These are phyloP conservation scores for Colletotrichum simmondsii DNA, from an alignment of 2,329 filamentous ascomycete species.

Conservation along the genomic window DNA sequence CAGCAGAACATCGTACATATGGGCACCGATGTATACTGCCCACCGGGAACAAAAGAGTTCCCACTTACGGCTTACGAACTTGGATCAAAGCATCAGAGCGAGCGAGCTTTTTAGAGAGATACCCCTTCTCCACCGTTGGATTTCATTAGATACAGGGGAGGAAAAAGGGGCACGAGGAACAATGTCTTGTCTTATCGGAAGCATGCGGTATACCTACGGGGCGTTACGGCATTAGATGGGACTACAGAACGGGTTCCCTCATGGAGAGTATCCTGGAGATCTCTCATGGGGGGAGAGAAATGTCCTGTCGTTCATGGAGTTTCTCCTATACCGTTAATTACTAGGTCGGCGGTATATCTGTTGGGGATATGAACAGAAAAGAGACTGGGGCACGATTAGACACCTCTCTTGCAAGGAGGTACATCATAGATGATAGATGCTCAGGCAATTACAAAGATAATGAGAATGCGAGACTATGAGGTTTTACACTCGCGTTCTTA, in stretches of 20 bases:
- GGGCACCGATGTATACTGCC: too few relatives aligned
- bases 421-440: background rate
- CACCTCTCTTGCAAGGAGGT: background rate
- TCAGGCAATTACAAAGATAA: background rate
- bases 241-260: background rate
- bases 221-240: background rate
- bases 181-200: background rate
- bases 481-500: too few relatives aligned
- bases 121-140: background rate
- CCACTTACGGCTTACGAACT: background rate
- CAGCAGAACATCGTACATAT: too few relatives aligned
- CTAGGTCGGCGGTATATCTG: background rate
- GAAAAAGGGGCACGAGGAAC: background rate
- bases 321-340: background rate
- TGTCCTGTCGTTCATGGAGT: background rate
- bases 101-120: background rate
- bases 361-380: background rate
- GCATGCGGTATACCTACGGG: background rate
- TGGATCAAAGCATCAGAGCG: background rate
- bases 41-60: too few relatives aligned
- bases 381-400: background rate
- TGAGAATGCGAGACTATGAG: background rate
- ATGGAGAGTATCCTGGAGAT: background rate
- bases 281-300: background rate
- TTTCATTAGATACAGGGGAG: background rate